Conservation (phyloP, 1,284 basidiomycete species). For the Peniophora sp. region DNA sequence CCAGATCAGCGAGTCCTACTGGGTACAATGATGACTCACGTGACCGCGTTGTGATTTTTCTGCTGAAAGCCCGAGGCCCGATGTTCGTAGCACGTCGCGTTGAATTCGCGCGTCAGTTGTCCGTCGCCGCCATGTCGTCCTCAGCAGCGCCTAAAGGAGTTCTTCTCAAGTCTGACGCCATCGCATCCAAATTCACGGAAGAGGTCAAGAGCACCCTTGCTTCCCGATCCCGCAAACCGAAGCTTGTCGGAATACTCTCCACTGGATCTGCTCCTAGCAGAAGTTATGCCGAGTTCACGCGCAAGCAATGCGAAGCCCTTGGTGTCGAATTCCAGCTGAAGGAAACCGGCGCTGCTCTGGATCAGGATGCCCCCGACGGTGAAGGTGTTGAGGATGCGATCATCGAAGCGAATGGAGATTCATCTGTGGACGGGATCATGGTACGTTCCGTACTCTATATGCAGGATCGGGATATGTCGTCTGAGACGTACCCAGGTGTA, state of each 20-base stretch:
- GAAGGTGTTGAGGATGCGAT: constrained; percentile 91
- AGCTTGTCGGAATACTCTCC: constrained; percentile 88
- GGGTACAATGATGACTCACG: no score
- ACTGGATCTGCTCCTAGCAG: constrained; percentile 83
- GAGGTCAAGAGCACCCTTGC: constrained; percentile 52
- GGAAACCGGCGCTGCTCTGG: constrained; percentile 59
- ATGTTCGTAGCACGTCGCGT: no score
- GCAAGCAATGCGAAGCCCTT: constrained; percentile 83
- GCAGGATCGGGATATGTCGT: background rate
- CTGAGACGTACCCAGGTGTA: constrained; percentile 59
- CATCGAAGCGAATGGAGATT: constrained; percentile 88
- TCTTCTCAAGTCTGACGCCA: constrained; percentile 66
- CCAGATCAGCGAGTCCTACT: no score
- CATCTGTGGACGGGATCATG: constrained; percentile 90
- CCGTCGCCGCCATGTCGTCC: background rate
- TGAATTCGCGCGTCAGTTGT: background rate
- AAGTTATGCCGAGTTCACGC: constrained; percentile 91
- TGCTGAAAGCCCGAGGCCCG: no score
- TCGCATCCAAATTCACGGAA: constrained; percentile 59
- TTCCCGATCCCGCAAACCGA: constrained; percentile 42
- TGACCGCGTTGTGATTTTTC: no score
- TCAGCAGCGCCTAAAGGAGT: constrained; percentile 43
- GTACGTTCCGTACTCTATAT: constrained; percentile 37
- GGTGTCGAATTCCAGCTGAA: constrained; percentile 84
- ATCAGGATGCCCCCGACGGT: constrained; percentile 38